Conservation (phyloP, 1,139 yeast genomes). For the Suhomyces kunorum region DNA sequence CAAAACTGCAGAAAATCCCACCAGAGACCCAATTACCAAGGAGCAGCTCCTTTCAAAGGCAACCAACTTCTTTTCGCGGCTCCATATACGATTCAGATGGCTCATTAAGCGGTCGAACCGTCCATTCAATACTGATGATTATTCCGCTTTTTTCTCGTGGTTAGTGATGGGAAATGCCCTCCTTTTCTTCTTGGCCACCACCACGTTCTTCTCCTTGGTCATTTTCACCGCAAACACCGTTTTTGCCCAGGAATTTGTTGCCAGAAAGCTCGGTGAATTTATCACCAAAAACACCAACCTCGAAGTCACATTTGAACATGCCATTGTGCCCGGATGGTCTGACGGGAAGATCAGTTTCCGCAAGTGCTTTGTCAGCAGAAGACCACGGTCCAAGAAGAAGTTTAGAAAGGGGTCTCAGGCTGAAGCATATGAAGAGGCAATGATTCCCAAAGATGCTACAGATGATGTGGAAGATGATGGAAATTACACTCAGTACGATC, state of each 20-base stretch:
- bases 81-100: conserved; percentile 69
- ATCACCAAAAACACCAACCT: conserved; percentile 85
- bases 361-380: conserved; percentile 81
- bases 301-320: conserved; percentile 87
- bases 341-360: conserved; percentile 82
- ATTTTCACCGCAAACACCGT: conserved; percentile 83
- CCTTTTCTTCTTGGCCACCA: conserved; percentile 79
- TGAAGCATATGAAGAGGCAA: conserved; percentile 56
- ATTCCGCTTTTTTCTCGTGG: conserved; percentile 90
- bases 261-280: conserved; percentile 75
- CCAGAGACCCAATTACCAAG: conserved; percentile 25
- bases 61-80: conserved; percentile 48
- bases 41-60: conserved; percentile 59
- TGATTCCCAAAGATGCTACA: conserved; percentile 23
- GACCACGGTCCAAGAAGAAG: conserved; percentile 61
- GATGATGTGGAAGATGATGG: conserved; percentile 68
- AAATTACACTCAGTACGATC: conserved; percentile 91
- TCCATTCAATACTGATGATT: conserved; percentile 86
- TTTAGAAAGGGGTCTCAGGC: conserved; percentile 77
- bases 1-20: neutral
- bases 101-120: conserved; percentile 51
- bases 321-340: conserved; percentile 93
- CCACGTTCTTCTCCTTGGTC: conserved; percentile 80
- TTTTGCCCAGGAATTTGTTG: conserved; percentile 86
- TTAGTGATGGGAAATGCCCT: conserved; percentile 81